Percentiles rank a stretch among this genome's conserved stretches.
phyloP scores from a whole-genome alignment of 2,329 filamentous ascomycete genomes.

The Fusarium austroafricanum region DNA sequence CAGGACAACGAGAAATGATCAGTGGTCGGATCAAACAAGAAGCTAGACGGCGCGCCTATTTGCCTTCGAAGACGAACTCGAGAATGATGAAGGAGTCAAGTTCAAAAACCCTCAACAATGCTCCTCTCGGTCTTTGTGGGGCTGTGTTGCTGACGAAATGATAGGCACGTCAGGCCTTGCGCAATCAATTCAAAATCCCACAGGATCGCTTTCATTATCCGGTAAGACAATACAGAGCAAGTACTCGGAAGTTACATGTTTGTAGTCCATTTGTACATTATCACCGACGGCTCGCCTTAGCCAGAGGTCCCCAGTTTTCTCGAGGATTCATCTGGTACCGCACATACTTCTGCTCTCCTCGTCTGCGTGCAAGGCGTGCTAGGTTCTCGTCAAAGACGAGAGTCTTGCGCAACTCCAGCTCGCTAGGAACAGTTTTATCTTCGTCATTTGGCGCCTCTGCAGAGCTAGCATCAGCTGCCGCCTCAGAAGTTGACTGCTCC shows the following conservation, averaged over 20 bases:
- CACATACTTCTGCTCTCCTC: constrained; percentile 76
- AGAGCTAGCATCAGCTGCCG: neutral
- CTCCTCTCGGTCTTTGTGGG: constrained; percentile 34
- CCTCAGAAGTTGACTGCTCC: constrained; percentile 35
- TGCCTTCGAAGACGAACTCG: neutral
- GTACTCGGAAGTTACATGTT: neutral
- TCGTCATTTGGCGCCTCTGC: constrained; percentile 37
- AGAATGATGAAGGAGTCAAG: constrained; percentile 19
- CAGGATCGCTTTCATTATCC: constrained; percentile 18
- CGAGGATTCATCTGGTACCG: constrained; percentile 91
- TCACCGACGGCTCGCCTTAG: constrained; percentile 61
- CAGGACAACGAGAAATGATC: neutral
- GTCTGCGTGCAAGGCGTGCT: constrained; percentile 75
- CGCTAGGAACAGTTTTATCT: constrained; percentile 33
- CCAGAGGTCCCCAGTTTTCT: constrained; percentile 94
- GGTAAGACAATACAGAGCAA: constrained; percentile 1
- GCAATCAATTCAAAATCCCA: constrained; percentile 14
- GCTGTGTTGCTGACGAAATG: constrained; percentile 33
- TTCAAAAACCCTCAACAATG: constrained; percentile 17
- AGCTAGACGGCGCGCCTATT: neutral
- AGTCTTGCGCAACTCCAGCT: constrained; percentile 66
- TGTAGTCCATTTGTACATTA: constrained; percentile 8
- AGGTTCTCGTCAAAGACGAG: constrained; percentile 80
- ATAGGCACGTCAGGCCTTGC: constrained; percentile 19
- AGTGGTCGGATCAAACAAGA: neutral